Evolutionary conservation across 495 filamentous ascomycete genomes (phyloP).

Genomic region (Extremus antarcticus): DNA sequence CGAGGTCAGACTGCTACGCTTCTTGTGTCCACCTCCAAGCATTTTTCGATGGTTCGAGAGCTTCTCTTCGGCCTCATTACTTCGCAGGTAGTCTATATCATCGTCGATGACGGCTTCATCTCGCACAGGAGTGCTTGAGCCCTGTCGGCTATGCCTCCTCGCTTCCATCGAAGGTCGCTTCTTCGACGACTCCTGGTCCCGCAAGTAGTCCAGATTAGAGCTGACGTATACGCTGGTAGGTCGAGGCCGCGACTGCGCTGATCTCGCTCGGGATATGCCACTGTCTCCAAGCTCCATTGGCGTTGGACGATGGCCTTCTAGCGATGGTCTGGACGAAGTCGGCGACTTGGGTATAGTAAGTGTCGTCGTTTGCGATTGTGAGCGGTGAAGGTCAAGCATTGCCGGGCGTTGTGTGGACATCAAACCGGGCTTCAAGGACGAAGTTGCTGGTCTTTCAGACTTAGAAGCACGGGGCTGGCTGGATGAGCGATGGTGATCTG

Average conservation of each 20-base stretch:
- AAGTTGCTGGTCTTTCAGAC: conserved; percentile 19
- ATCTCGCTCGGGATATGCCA: conserved; percentile 46
- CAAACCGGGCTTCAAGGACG: conserved; percentile 30
- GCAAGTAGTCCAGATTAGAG: conserved; percentile 65
- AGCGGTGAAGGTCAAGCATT: conserved; percentile 36
- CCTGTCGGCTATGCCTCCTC: conserved; percentile 8
- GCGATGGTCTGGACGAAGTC: conserved; percentile 66
- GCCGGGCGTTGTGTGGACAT: conserved; percentile 27
- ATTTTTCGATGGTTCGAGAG: not conserved
- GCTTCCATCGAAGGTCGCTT: conserved; percentile 29
- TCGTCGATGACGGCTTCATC: conserved; percentile 49
- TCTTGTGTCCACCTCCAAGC: conserved; percentile 39
- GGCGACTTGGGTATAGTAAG: conserved; percentile 39
- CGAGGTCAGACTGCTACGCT: conserved; percentile 71
- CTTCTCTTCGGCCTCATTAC: conserved; percentile 49
- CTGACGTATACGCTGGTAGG: conserved; percentile 70
- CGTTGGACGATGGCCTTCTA: conserved; percentile 61
- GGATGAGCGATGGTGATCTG: conserved; percentile 24
- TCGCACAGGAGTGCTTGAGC: not conserved
- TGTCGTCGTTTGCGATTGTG: conserved; percentile 42
- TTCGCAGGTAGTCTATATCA: conserved; percentile 77
- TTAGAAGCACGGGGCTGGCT: conserved; percentile 27
- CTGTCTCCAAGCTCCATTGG: conserved; percentile 48
- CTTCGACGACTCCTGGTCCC: conserved; percentile 44
- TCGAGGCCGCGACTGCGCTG: conserved; percentile 51